A percentile compares a stretch with the other conserved stretches of the same genome.
phyloP scores from a whole-genome alignment of 495 filamentous ascomycete species.

The Terfezia boudieri region DNA sequence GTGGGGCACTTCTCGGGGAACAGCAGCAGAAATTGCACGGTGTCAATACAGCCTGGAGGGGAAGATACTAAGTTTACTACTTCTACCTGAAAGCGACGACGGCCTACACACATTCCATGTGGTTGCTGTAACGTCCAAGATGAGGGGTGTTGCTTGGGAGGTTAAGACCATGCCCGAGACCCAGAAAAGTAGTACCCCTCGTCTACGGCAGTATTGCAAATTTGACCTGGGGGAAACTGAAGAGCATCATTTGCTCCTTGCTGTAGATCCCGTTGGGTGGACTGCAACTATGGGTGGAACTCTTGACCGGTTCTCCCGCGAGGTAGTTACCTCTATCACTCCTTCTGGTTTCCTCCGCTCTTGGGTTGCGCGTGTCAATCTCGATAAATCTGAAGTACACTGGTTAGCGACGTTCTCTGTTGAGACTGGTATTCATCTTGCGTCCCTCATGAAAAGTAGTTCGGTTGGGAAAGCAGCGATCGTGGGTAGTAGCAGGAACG shows the following conservation, averaged over 20 bases:
- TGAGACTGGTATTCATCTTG: constrained; percentile 52
- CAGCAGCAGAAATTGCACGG: constrained; percentile 9
- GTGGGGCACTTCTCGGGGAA: constrained; percentile 27
- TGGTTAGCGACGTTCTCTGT: constrained; percentile 73
- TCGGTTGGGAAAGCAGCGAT: constrained; percentile 72
- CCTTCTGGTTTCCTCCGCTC: constrained; percentile 51
- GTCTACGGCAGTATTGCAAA: constrained; percentile 41
- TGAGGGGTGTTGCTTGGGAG: constrained; percentile 74
- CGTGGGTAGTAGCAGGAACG: constrained; percentile 48
- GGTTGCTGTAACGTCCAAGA: constrained; percentile 61
- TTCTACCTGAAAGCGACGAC: constrained; percentile 41
- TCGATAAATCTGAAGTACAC: constrained; percentile 25
- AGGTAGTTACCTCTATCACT: constrained; percentile 75
- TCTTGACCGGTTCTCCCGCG: constrained; percentile 67
- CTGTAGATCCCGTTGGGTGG: constrained; percentile 74
- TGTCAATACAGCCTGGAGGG: constrained; percentile 38
- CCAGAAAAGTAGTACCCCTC: constrained; percentile 16
- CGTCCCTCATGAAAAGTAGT: constrained; percentile 63
- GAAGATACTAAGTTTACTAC: constrained; percentile 63
- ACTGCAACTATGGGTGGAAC: constrained; percentile 50
- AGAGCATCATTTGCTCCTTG: constrained; percentile 60
- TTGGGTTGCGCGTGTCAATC: constrained; percentile 60
- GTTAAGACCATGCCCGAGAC: constrained; percentile 25
- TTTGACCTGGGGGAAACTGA: constrained; percentile 52
- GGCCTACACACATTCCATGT: constrained; percentile 35